Conservation (phyloP, 2,329 filamentous ascomycete genomes). For the Curvularia sp. region DNA sequence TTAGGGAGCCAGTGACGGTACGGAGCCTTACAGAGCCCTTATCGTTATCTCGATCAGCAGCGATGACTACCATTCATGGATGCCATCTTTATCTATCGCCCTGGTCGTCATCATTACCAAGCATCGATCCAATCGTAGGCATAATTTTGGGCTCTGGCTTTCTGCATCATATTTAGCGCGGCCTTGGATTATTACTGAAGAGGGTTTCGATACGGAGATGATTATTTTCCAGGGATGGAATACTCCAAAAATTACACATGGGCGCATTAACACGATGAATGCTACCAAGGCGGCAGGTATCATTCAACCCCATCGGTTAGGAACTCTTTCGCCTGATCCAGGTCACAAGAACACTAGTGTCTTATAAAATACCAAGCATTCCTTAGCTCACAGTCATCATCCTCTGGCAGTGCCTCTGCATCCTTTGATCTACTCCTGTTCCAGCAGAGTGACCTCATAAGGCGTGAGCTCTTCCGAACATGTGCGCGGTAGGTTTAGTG, state of each 20-base stretch:
- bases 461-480: slow-evolving; percentile 21
- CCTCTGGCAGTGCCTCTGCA: slow-evolving; percentile 28
- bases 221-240: not conserved
- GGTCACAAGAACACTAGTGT: slow-evolving; percentile 13
- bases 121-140: slow-evolving; percentile 21
- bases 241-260: not conserved
- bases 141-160: not conserved
- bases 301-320: not conserved
- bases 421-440: slow-evolving; percentile 19
- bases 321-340: slow-evolving; percentile 14
- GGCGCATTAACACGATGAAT: not conserved
- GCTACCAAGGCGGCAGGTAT: not conserved
- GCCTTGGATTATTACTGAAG: not conserved
- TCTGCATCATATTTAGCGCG: not conserved
- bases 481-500: not conserved
- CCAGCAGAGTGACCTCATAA: slow-evolving; percentile 43
- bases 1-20: slow-evolving; percentile 35
- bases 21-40: slow-evolving; percentile 37
- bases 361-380: slow-evolving; percentile 29
- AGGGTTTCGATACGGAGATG: not conserved
- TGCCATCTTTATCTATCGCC: slow-evolving; percentile 33
- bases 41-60: slow-evolving; percentile 51
- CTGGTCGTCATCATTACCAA: slow-evolving; percentile 18
- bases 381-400: slow-evolving; percentile 27
- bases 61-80: slow-evolving; percentile 26